Evolutionary conservation across 1,284 basidiomycete species (phyloP).

Genomic region (Phellinidium pouzarii): DNA sequence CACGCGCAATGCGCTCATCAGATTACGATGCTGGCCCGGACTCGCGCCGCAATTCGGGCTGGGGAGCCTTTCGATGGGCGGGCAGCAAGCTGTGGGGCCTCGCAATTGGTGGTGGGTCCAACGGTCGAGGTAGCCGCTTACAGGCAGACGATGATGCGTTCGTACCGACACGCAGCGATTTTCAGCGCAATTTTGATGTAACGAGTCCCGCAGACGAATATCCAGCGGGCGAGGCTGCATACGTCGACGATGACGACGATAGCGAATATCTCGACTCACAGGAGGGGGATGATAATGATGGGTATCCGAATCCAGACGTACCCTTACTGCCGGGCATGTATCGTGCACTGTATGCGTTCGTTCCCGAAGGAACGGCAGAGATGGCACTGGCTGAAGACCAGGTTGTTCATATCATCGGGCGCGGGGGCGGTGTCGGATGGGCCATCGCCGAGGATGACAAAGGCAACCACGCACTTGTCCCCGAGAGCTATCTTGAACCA

Average conservation of each 20-base stretch:
- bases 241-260: conserved; percentile 24
- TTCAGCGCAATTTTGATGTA: conserved; percentile 43
- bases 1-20: conserved; percentile 33
- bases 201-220: conserved; percentile 30
- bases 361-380: conserved; percentile 68
- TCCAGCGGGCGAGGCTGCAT: conserved; percentile 21
- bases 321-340: conserved; percentile 59
- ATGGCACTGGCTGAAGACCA: conserved; percentile 70
- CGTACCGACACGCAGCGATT: conserved; percentile 38
- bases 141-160: conserved; percentile 14
- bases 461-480: conserved; percentile 50
- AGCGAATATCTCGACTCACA: conserved; percentile 21
- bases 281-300: conserved; percentile 28
- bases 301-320: conserved; percentile 27
- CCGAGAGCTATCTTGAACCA: conserved; percentile 59
- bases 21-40: conserved; percentile 25
- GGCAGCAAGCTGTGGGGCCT: conserved; percentile 21
- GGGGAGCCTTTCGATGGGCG: conserved; percentile 39
- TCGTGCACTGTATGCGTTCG: conserved; percentile 64
- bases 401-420: conserved; percentile 55
- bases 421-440: conserved; percentile 66
- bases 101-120: conserved; percentile 15
- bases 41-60: conserved; percentile 28
- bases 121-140: conserved; percentile 10
- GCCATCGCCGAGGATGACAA: conserved; percentile 47